Base-by-base conservation (phyloP, 768 basidiomycete genomes). In the Tylopilus subfusipes region DNA sequence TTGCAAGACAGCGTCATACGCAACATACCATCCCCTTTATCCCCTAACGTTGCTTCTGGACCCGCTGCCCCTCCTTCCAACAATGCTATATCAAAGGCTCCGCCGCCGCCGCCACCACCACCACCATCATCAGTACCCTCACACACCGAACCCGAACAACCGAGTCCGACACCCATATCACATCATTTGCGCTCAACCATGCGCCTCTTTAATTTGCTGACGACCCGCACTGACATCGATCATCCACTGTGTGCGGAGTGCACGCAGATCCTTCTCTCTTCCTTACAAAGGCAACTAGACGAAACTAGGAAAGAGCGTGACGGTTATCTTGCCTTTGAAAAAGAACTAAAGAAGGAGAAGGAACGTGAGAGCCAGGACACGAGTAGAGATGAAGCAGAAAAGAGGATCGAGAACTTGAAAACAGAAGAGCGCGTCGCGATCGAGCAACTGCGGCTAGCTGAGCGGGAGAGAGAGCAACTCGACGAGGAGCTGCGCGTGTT, bases 211-310 rank as follows among this genome's bases (percentile, higher is more conserved):
- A 88, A 88, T 67, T 69, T 91, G 29, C 76, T 93, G 42, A 89
- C 90, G 13, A 81, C 85, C 52, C 78, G 85, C 40, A 85, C 87
- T 49, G 87, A 88, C 30, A 82, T 95, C 42, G 92, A 94, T 68
- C 94, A 98, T 67, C 97, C 97, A 6, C 78, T 99, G 9, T 99
- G 97, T 69, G 84, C 88, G 0, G 96, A 98, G 64, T 99, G 97
- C 71, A 92, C 94, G 4, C 86, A 90, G 63, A 80, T 88, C 45
- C 73, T 98, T 31, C 80, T 95, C 29, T 76, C 76, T 2, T 83
- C 82, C 24, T 80, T 98, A 30, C 84, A 88, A 61, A 80, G 80
- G 43, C 86, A 93, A 65, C 77, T 96, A 16, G 93, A 96, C 53
- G 93, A 97, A 74, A 88, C 88, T 3, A 91, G 86, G 73, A 89